Evolutionary conservation across 495 filamentous ascomycete species (phyloP).

Genomic region (Lindgomyces ingoldianus): DNA sequence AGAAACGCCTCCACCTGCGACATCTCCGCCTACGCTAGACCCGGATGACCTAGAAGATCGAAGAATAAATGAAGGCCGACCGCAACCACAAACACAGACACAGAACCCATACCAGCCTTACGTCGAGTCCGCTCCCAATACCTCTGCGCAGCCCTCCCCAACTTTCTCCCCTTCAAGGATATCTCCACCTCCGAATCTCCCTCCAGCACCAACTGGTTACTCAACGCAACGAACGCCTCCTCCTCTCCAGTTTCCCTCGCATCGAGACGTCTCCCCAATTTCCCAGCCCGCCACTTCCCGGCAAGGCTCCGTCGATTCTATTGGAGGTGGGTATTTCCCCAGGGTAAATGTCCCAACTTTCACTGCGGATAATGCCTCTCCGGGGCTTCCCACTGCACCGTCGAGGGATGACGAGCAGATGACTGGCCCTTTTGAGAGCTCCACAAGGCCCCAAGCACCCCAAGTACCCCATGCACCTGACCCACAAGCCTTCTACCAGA

Average conservation of each 20-base stretch:
- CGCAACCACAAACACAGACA: not conserved
- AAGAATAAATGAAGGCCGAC: slow-evolving; percentile 48
- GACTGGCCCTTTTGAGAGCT: slow-evolving; percentile 13
- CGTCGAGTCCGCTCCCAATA: slow-evolving; percentile 33
- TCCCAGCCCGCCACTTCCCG: slow-evolving; percentile 35
- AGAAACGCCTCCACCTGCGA: slow-evolving; percentile 51
- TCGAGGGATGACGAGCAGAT: slow-evolving; percentile 28
- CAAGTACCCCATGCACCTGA: slow-evolving; percentile 23
- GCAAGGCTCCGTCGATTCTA: slow-evolving; percentile 42
- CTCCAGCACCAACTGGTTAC: slow-evolving; percentile 20
- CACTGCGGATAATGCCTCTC: slow-evolving; percentile 37
- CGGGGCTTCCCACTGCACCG: slow-evolving; percentile 31
- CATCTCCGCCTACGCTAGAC: slow-evolving; percentile 48
- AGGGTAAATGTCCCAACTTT: slow-evolving; percentile 45
- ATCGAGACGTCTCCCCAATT: slow-evolving; percentile 48
- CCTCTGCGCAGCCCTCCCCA: slow-evolving; percentile 54
- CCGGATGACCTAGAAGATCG: slow-evolving; percentile 65
- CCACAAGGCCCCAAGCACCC: slow-evolving; percentile 9
- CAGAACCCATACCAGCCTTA: slow-evolving; percentile 40
- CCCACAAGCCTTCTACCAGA: slow-evolving; percentile 35
- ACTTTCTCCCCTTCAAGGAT: slow-evolving; percentile 24
- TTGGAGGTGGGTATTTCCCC: slow-evolving; percentile 59
- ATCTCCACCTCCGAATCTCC: slow-evolving; percentile 27
- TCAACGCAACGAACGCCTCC: slow-evolving; percentile 16
- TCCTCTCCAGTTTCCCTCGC: slow-evolving; percentile 32